phyloP scores from a whole-genome alignment of 306 rosid species.

The Abrus precatorius region DNA sequence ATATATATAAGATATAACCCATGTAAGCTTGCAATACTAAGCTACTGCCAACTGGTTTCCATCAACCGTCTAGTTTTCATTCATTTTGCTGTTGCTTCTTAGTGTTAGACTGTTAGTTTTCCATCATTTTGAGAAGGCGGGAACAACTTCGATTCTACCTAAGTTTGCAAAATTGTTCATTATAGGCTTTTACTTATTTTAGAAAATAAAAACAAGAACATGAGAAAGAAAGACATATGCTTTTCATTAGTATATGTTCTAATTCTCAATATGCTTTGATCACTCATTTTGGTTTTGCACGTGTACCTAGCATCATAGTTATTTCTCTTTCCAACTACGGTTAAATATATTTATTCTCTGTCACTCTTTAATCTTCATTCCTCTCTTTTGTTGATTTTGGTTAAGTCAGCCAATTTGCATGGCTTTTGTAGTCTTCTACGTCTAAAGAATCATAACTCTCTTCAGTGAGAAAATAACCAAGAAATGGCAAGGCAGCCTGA shows the following conservation, averaged over 20 bases:
- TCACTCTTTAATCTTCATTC: neutral
- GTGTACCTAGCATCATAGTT: slow-evolving; percentile 9
- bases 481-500: slow-evolving; percentile 45
- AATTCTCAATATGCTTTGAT: slow-evolving; percentile 26
- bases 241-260: neutral
- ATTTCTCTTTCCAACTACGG: slow-evolving; percentile 23
- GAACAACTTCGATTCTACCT: slow-evolving; percentile 27
- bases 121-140: slow-evolving; percentile 26
- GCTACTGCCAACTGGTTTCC: slow-evolving; percentile 38
- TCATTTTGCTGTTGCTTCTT: slow-evolving; percentile 36
- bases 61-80: slow-evolving; percentile 33
- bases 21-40: slow-evolving; percentile 43
- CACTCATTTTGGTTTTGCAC: neutral
- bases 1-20: neutral
- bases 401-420: slow-evolving; percentile 14
- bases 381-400: slow-evolving; percentile 31
- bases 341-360: slow-evolving; percentile 7
- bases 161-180: slow-evolving; percentile 42
- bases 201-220: slow-evolving; percentile 35
- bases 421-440: neutral
- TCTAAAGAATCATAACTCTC: slow-evolving; percentile 3
- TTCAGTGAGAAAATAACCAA: slow-evolving; percentile 29
- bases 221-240: neutral
- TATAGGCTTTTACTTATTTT: neutral
- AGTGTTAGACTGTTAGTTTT: neutral